A percentile compares a stretch with the other conserved stretches of the same genome.
phyloP scores from a whole-genome alignment of 2,329 filamentous ascomycete species.

The Aureobasidium zeae region DNA sequence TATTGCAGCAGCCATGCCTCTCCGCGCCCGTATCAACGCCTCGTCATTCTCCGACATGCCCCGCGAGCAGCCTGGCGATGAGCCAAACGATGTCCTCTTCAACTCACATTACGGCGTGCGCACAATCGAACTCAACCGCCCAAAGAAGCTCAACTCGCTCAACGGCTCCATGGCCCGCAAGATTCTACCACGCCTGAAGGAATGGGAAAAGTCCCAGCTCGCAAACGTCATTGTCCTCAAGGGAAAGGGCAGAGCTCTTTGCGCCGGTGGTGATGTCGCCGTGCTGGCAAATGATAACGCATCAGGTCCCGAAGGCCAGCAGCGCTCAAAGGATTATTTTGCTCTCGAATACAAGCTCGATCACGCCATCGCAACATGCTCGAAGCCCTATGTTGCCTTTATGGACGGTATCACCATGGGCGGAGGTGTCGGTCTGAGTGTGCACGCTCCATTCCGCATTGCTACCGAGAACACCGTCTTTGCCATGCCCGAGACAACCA shows the following conservation, averaged over 20 bases:
- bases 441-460: conserved; percentile 92
- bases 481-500: conserved; percentile 97
- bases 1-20: conserved; percentile 62
- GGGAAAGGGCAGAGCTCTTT: conserved; percentile 78
- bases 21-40: conserved; percentile 51
- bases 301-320: conserved; percentile 58
- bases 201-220: conserved; percentile 92
- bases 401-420: conserved; percentile 99
- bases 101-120: conserved; percentile 79
- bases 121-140: conserved; percentile 88
- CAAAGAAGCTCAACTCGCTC: conserved; percentile 82
- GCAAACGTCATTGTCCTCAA: conserved; percentile 90
- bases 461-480: conserved; percentile 93
- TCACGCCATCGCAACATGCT: conserved; percentile 87
- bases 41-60: conserved; percentile 23
- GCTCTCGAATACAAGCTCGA: conserved; percentile 92
- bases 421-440: conserved; percentile 84
- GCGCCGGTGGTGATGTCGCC: conserved; percentile 85
- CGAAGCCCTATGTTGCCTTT: conserved; percentile 86
- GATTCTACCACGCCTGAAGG: conserved; percentile 73
- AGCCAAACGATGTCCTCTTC: conserved; percentile 87
- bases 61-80: conserved; percentile 51
- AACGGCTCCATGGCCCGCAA: conserved; percentile 93
- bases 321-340: conserved; percentile 76
- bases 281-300: conserved; percentile 67